Conservation (phyloP, 257 asterid genomes). For the Fraxinus quadrangulata region DNA sequence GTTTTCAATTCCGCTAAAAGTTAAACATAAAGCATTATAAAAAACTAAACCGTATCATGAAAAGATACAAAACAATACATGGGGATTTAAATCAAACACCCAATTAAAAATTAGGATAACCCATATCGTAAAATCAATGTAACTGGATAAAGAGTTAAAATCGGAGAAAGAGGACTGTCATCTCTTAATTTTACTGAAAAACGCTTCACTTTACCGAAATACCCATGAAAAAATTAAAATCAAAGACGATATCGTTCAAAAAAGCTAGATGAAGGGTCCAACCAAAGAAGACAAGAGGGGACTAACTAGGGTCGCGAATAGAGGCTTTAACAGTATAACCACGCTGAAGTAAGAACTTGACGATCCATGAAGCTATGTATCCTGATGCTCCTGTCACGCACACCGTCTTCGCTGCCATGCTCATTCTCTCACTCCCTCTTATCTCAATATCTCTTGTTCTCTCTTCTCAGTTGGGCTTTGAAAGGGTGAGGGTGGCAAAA, state of each 20-base stretch:
- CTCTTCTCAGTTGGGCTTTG: too few relatives aligned
- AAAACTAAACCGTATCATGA: neutral
- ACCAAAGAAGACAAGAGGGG: neutral
- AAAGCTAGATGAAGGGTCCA: neutral
- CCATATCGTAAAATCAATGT: neutral
- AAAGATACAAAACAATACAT: neutral
- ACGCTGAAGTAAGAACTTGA: constrained; percentile 55
- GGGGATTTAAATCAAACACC: neutral
- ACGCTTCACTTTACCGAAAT: neutral
- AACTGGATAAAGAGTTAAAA: neutral
- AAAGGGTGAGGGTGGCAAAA: too few relatives aligned
- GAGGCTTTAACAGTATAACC: constrained; percentile 67
- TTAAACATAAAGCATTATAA: too few relatives aligned
- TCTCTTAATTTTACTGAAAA: neutral
- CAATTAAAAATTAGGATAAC: too few relatives aligned
- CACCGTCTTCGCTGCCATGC: constrained; percentile 37
- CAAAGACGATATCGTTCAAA: neutral
- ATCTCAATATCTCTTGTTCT: too few relatives aligned
- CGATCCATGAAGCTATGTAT: constrained; percentile 69
- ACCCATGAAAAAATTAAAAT: neutral
- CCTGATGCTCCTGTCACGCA: constrained; percentile 75
- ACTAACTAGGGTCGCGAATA: constrained; percentile 46
- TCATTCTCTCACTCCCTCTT: neutral
- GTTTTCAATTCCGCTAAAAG: neutral
- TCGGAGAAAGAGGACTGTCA: constrained; percentile 3